phyloP scores from a whole-genome alignment of 106 monocot species.

The Dioscorea dumetorum region DNA sequence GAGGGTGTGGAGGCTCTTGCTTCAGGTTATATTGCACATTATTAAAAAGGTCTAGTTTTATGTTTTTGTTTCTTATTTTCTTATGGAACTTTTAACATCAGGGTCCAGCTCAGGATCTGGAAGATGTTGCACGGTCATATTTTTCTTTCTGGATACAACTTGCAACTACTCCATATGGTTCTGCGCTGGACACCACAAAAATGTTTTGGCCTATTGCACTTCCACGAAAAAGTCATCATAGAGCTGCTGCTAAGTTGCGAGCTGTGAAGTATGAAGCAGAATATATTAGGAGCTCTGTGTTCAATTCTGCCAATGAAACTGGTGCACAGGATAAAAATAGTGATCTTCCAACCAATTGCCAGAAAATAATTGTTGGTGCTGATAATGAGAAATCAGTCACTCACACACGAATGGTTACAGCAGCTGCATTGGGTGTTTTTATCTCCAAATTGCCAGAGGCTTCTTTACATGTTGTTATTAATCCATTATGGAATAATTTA shows the following conservation, averaged over 20 bases:
- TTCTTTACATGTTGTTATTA: slow-evolving; percentile 53
- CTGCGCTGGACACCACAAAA: slow-evolving; percentile 64
- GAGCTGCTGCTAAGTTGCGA: slow-evolving; percentile 93
- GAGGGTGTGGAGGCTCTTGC: slow-evolving; percentile 86
- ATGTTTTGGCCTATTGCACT: slow-evolving; percentile 88
- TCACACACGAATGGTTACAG: slow-evolving; percentile 60
- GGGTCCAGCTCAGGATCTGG: slow-evolving; percentile 71
- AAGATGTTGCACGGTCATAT: slow-evolving; percentile 56
- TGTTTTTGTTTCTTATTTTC: neutral
- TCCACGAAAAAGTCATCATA: slow-evolving; percentile 81
- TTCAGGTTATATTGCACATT: slow-evolving; percentile 47
- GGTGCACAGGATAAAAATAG: slow-evolving; percentile 30
- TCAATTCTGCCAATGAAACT: slow-evolving; percentile 35
- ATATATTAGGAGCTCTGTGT: slow-evolving; percentile 13
- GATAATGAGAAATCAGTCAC: slow-evolving; percentile 85
- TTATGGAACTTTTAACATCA: slow-evolving; percentile 32
- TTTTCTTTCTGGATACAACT: slow-evolving; percentile 80
- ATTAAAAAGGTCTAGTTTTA: neutral
- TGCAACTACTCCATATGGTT: slow-evolving; percentile 80
- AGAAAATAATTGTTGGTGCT: slow-evolving; percentile 68
- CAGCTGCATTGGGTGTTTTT: slow-evolving; percentile 78
- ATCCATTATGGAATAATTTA: slow-evolving; percentile 57
- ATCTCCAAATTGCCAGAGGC: slow-evolving; percentile 56
- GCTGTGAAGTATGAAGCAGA: slow-evolving; percentile 63
- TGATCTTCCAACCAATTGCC: slow-evolving; percentile 29